A percentile compares a stretch with the other conserved stretches of the same genome.
phyloP scores from a whole-genome alignment of 202 grass and related monocot species.

The Bolboschoenoplectus hybrid region DNA sequence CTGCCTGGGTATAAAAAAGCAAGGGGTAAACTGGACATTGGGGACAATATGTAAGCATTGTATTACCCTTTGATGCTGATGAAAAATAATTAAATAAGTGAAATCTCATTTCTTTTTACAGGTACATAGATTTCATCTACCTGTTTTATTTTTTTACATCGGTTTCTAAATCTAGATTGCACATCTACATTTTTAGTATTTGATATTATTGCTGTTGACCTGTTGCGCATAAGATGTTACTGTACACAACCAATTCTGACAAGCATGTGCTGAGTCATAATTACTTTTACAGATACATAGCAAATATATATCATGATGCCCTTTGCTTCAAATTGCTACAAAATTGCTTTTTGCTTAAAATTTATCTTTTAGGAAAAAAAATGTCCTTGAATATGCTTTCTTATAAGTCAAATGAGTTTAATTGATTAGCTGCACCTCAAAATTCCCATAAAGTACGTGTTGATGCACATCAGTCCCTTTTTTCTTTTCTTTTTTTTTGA shows the following conservation, averaged over 20 bases:
- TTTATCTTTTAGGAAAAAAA: neutral
- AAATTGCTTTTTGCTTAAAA: too few species aligned
- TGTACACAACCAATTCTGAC: neutral
- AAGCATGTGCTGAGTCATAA: neutral
- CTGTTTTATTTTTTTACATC: neutral
- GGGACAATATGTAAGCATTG: neutral
- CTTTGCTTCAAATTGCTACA: neutral
- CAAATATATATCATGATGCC: neutral
- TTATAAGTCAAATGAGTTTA: neutral
- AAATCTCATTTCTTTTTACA: conserved; percentile 6
- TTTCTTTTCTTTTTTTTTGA: too few species aligned
- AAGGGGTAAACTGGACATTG: neutral
- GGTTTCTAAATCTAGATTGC: neutral
- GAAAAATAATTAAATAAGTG: conserved; percentile 15
- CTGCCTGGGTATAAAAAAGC: neutral
- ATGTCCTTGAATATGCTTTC: neutral
- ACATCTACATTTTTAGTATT: neutral
- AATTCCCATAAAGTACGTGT: neutral
- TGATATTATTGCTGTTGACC: neutral
- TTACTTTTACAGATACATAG: neutral
- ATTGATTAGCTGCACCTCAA: neutral
- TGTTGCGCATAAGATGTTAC: neutral
- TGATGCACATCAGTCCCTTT: neutral
- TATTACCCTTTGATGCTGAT: neutral
- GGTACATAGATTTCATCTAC: neutral